Conservation (phyloP, 2,329 filamentous ascomycete genomes). For the Trichoderma polysporum region DNA sequence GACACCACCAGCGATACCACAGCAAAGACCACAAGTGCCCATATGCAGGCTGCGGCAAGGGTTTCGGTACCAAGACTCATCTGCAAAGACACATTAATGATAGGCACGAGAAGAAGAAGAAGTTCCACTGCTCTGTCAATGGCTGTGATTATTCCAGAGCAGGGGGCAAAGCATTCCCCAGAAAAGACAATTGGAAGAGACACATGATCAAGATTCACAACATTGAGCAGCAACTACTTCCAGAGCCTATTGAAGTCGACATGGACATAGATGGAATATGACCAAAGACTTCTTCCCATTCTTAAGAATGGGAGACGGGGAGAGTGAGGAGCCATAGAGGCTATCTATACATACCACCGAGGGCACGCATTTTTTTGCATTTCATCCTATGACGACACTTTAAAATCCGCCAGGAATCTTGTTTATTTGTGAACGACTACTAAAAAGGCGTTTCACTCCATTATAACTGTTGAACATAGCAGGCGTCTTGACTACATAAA, state of each 20-base stretch:
- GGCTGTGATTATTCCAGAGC: conserved; percentile 56
- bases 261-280: conserved; percentile 33
- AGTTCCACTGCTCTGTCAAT: conserved; percentile 56
- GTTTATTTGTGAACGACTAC: not conserved
- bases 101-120: conserved; percentile 59
- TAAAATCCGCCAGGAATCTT: not conserved
- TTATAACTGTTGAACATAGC: not conserved
- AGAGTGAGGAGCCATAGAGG: not conserved
- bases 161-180: conserved; percentile 58
- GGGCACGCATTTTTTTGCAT: too few species aligned
- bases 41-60: conserved; percentile 53
- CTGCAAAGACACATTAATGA: conserved; percentile 63
- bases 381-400: not conserved
- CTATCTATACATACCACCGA: not conserved
- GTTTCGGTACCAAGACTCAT: conserved; percentile 62
- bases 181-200: conserved; percentile 63
- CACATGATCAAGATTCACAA: conserved; percentile 62
- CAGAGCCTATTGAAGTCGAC: conserved; percentile 45
- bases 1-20: conserved; percentile 61
- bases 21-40: conserved; percentile 59
- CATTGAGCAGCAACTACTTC: conserved; percentile 40
- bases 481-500: not conserved
- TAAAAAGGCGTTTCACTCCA: not conserved
- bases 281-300: not conserved
- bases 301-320: not conserved